A percentile compares a stretch with the other conserved stretches of the same genome.
Conservation (phyloP, 306 rosid species). For the Corylus heterophylla region DNA sequence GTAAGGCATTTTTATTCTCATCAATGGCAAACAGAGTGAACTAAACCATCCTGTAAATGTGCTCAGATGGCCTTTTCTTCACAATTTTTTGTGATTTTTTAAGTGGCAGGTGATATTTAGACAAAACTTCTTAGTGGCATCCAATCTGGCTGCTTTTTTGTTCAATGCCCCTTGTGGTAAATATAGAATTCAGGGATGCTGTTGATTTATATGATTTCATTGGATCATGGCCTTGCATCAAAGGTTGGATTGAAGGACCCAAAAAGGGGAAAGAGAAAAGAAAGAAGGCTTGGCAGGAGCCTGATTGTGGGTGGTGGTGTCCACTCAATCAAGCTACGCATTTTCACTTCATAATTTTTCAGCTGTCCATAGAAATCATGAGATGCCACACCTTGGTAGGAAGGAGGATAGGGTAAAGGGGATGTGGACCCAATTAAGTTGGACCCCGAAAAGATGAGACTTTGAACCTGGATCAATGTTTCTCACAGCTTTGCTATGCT, state of each 20-base stretch:
- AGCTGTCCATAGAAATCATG: not conserved
- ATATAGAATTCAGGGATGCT: not conserved
- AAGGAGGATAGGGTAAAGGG: not conserved
- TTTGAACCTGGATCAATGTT: not conserved
- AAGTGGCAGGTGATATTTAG: not conserved
- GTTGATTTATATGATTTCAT: not conserved
- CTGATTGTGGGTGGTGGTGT: slow-evolving; percentile 12
- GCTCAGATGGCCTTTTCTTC: not conserved
- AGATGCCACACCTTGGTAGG: not conserved
- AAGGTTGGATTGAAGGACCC: not conserved
- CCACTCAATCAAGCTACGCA: slow-evolving; percentile 13
- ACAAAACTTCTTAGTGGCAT: not conserved
- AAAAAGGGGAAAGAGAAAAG: not conserved
- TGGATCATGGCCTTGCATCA: not conserved
- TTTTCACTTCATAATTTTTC: not conserved
- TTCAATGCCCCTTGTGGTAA: not conserved
- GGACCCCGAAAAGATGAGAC: not conserved
- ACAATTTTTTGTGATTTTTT: not conserved
- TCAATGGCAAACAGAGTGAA: no score
- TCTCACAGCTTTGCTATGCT: not conserved
- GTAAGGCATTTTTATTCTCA: no score
- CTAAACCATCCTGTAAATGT: not conserved
- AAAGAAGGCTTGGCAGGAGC: not conserved
- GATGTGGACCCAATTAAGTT: not conserved
- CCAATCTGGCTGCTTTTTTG: not conserved